Percentiles rank a stretch among this genome's conserved stretches.
Conservation (phyloP, 1,139 yeast species). For the Geotrichum restrictum region DNA sequence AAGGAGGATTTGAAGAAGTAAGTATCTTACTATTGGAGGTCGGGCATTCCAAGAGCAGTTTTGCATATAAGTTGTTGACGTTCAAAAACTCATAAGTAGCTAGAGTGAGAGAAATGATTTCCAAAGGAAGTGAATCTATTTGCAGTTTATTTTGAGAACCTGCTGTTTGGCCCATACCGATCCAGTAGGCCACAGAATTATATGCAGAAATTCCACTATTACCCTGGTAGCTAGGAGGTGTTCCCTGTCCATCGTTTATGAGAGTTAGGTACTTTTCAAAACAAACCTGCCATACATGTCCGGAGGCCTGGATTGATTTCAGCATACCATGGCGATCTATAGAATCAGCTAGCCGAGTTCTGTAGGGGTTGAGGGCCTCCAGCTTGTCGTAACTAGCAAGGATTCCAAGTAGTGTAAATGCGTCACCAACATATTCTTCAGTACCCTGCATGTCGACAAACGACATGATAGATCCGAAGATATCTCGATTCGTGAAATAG, state of each 20-base stretch:
- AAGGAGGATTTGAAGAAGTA: slow-evolving; percentile 23
- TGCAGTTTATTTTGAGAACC: not conserved
- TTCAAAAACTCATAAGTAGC: slow-evolving; percentile 40
- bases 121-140: slow-evolving; percentile 27
- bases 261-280: slow-evolving; percentile 23
- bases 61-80: slow-evolving; percentile 38
- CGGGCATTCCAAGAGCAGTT: slow-evolving; percentile 32
- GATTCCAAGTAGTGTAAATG: slow-evolving; percentile 39
- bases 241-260: not conserved
- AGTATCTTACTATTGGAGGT: slow-evolving; percentile 13
- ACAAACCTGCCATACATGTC: slow-evolving; percentile 33
- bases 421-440: slow-evolving; percentile 34
- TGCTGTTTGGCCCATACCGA: slow-evolving; percentile 5
- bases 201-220: slow-evolving; percentile 1
- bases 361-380: slow-evolving; percentile 40
- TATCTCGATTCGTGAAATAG: slow-evolving; percentile 38
- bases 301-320: slow-evolving; percentile 33
- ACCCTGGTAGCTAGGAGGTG: not conserved
- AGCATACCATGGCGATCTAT: slow-evolving; percentile 40
- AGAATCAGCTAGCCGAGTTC: slow-evolving; percentile 40
- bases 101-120: slow-evolving; percentile 32
- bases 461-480: slow-evolving; percentile 39
- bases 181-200: slow-evolving; percentile 7
- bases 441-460: slow-evolving; percentile 33
- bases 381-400: slow-evolving; percentile 39